Base-by-base conservation (phyloP, 2,329 filamentous ascomycete species). In the Monilinia fructicola region DNA sequence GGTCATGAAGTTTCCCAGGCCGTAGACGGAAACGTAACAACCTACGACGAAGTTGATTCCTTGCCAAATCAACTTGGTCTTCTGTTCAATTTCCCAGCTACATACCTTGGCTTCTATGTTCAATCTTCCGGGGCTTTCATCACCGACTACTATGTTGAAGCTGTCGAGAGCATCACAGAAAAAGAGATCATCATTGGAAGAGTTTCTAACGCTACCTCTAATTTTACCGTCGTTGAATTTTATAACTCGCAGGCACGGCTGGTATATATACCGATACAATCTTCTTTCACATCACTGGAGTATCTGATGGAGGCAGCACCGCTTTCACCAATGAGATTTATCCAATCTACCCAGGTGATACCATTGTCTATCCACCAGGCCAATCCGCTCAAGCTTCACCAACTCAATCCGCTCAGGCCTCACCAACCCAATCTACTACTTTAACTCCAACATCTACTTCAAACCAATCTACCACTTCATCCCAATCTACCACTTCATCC, bases 71-170 rank as follows among this genome's bases (percentile, higher is more conserved):
- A 4, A 11, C 28, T 48, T 46, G 0, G 26, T 48, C 42, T 59
- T 11, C 26, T 59, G n/a, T 48, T 59, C 26, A 59, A 59, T 23
- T 46, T 35, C 2, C 2, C 2, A 18, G 42, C 28, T 5, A 6
- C 3, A 11, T 55, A 63, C 16, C 18, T 54, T 4, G 60, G 60
- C 7, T 53, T 63, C 6, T 53, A 63, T 26, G 38, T 54, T 10
- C 60, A 63, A 53, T 63, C 60, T 18, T 62, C 59, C 21, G 48
- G 31, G 28, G 14, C 35, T 42, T 62, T 53, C 23, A 62, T 62
- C 18, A 62, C 59, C 28, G 59, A 62, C 12, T 62, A 62, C 48
- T 42, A 62, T 62, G 35, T 62, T 42, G n/a, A 54, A 63, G 60
- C 60, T 40, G 18, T 44, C 7, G 60, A 63, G 14, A 16, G 18